Evolutionary conservation across 768 basidiomycete species (phyloP), one percentile per base, ranked within the genome.

Genomic region (Cantharellus anzutake): DNA sequence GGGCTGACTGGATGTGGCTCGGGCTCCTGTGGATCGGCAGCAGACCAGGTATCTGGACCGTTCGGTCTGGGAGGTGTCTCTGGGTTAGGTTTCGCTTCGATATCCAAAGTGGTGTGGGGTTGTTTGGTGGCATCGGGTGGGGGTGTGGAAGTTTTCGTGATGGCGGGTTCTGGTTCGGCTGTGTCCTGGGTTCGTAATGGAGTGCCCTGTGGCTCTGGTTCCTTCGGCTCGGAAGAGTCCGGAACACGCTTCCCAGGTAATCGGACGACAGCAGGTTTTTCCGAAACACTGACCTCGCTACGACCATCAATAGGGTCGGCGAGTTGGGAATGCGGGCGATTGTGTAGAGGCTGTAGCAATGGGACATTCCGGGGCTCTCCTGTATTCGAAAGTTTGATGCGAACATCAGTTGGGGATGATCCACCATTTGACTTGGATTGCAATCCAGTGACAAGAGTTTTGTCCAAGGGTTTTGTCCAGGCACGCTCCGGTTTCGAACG

Each of bases 391-490:
- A 90, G 68, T 65, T 80, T 83, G 59, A 89, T 75, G 34, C 83
- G 78, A 11, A 55, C 11, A 35, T 11, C 52, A 11, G 7, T 11
- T 73, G 38, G 75, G 73, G 2, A 56, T 60, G 5, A 59, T 16
- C 3, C 75, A 77, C 52, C 78, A 76, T 11, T 29, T 1, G 44
- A 11, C 1, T 48, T 48, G 44, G 44, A 1, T 29, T 48, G 11
- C 29, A 11, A 11, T 29, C 80, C 79, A 56, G 87, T 84, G 56
- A 78, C 75, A 71, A 81, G 82, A 16, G 89, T 79, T 68, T 80
- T 84, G 65, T 89, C 86, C 64, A 82, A 79, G 59, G 87, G 84
- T 66, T 87, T 88, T 4, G 87, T 89, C 86, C 86, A 89, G 65
- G 81, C 75, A 51, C 76, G 76, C 66, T 90, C 87, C 44, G 20